These are phyloP conservation scores for Myxozyma nipponensis DNA, from an alignment of 805 yeast species.

Conservation along the genomic window DNA sequence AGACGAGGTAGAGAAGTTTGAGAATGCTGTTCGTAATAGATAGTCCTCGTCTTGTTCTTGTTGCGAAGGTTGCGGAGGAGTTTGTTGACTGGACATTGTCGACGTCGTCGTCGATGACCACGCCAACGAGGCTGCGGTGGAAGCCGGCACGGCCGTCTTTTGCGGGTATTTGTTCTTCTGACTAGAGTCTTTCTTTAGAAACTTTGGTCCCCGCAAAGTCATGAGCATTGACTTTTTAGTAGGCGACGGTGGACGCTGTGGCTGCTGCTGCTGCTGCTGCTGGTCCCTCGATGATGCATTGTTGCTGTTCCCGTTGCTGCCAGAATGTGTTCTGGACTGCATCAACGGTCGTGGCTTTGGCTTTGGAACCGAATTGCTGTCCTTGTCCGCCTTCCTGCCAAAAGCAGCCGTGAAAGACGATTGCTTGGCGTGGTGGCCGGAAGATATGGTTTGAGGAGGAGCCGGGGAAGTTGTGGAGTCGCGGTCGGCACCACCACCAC, in stretches of 20 bases:
- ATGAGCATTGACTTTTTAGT: conserved; percentile 25
- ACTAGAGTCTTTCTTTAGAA: conserved; percentile 9
- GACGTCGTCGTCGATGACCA: conserved; percentile 16
- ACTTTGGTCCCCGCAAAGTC: conserved; percentile 23
- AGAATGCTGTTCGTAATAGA: conserved; percentile 13
- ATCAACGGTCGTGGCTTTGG: background rate
- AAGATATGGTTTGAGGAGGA: background rate
- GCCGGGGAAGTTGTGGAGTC: background rate
- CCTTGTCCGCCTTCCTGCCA: background rate
- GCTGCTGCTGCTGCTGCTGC: background rate
- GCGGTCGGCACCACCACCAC: too few species aligned
- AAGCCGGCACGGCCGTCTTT: conserved; percentile 6
- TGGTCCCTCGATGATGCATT: too few species aligned
- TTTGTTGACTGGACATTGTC: background rate
- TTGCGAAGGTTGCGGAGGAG: conserved; percentile 7
- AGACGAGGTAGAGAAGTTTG: conserved; percentile 20
- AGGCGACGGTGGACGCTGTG: conserved; percentile 17
- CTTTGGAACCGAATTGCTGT: background rate
- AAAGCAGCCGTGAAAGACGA: background rate
- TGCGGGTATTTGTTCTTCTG: background rate
- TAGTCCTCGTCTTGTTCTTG: conserved; percentile 6
- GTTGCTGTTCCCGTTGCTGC: too few species aligned
- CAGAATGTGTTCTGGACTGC: background rate
- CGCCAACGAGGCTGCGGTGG: conserved; percentile 20
- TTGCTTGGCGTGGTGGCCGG: background rate